phyloP scores from a whole-genome alignment of 2,329 filamentous ascomycete genomes.

The Trichoderma sp. region DNA sequence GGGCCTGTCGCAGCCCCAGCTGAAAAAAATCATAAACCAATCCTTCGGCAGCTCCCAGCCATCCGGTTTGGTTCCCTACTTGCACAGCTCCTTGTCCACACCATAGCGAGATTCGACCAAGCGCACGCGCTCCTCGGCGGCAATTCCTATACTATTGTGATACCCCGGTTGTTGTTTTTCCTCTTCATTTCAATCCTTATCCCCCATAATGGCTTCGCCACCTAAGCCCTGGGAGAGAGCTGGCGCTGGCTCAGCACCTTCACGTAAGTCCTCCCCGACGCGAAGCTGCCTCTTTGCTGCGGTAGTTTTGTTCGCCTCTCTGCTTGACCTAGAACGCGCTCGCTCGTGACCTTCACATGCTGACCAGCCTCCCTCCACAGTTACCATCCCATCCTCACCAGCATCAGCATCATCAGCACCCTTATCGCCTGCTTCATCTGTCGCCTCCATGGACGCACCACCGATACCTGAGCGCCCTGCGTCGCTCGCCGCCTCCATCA shows the following conservation, averaged over 20 bases:
- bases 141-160: background rate
- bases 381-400: slow-evolving; percentile 33
- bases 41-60: slow-evolving; percentile 3
- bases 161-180: slow-evolving; percentile 4
- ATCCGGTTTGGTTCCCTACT: background rate
- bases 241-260: slow-evolving; percentile 7
- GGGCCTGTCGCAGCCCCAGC: slow-evolving; percentile 10
- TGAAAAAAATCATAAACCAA: background rate
- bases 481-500: slow-evolving; percentile 74
- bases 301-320: background rate
- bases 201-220: slow-evolving; percentile 65
- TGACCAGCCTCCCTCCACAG: slow-evolving; percentile 29
- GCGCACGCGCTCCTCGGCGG: slow-evolving; percentile 2
- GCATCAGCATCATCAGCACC: slow-evolving; percentile 40
- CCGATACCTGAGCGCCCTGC: slow-evolving; percentile 78
- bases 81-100: background rate
- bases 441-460: slow-evolving; percentile 51
- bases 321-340: background rate
- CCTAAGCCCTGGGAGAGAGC: slow-evolving; percentile 96
- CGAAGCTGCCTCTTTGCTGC: background rate
- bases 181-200: background rate
- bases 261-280: slow-evolving; percentile 5
- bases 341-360: slow-evolving; percentile 25
- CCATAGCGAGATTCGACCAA: background rate
- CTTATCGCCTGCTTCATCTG: slow-evolving; percentile 25